phyloP scores from a whole-genome alignment of 2,329 filamentous ascomycete genomes.

The Aspergillus sclerotialis region DNA sequence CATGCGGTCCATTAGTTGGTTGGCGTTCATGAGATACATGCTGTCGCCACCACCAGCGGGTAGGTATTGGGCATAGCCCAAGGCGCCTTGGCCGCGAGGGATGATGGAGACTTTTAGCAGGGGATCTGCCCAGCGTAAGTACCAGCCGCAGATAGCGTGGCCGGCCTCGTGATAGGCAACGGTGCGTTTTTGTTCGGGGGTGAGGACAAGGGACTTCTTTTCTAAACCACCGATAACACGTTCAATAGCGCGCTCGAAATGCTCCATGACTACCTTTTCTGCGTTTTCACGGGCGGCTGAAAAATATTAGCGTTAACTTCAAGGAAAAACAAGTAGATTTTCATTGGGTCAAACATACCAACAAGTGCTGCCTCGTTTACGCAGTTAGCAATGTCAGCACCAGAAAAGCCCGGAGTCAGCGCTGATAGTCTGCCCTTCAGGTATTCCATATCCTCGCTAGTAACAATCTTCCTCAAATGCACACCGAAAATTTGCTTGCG shows the following conservation, averaged over 20 bases:
- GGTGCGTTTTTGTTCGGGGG: constrained; percentile 87
- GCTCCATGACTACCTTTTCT: constrained; percentile 72
- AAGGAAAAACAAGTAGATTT: not conserved
- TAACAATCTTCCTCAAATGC: constrained; percentile 90
- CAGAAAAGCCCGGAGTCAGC: constrained; percentile 91
- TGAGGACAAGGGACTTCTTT: constrained; percentile 92
- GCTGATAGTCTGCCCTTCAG: constrained; percentile 83
- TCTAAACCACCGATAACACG: constrained; percentile 93
- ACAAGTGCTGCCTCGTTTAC: constrained; percentile 96
- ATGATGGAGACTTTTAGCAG: constrained; percentile 98
- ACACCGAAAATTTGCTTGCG: constrained; percentile 94
- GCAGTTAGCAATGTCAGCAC: constrained; percentile 96
- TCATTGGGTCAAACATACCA: constrained; percentile 54
- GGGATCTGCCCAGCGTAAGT: constrained; percentile 90
- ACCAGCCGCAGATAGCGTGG: constrained; percentile 98
- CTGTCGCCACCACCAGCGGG: constrained; percentile 65
- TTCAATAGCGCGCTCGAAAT: constrained; percentile 97
- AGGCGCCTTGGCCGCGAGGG: constrained; percentile 82
- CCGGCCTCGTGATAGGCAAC: constrained; percentile 98
- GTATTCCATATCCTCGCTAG: constrained; percentile 79
- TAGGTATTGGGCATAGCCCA: constrained; percentile 97
- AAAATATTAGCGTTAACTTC: constrained; percentile 32
- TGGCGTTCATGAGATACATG: constrained; percentile 89
- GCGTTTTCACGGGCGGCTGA: constrained; percentile 77
- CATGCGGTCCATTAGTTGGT: constrained; percentile 98